Conservation (phyloP, 2,329 filamentous ascomycete genomes). For the Botryotinia narcissicola region DNA sequence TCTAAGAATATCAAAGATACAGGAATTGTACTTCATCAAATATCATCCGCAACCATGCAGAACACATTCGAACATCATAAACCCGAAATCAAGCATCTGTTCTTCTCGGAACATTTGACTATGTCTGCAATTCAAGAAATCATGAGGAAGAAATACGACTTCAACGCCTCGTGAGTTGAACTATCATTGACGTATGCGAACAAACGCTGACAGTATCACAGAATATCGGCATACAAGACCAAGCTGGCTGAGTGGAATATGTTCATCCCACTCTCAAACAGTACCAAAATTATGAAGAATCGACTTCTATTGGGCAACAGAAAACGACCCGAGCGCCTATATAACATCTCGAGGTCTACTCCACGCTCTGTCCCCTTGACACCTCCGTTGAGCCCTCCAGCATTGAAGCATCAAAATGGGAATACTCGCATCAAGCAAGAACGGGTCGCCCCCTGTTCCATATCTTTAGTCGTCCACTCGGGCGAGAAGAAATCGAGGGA, state of each 20-base stretch:
- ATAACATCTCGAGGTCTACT: neutral
- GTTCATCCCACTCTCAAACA: slow-evolving; percentile 10
- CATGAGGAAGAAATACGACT: slow-evolving; percentile 18
- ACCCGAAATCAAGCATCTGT: slow-evolving; percentile 15
- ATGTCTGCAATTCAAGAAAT: slow-evolving; percentile 19
- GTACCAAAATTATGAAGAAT: slow-evolving; percentile 8
- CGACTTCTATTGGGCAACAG: neutral
- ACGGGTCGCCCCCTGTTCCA: neutral
- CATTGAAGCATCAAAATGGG: neutral
- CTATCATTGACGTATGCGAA: neutral
- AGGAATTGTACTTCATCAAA: neutral
- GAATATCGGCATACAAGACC: slow-evolving; percentile 20
- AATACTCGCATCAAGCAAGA: neutral
- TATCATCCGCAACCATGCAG: slow-evolving; percentile 13
- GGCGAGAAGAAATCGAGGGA: neutral
- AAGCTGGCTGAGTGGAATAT: slow-evolving; percentile 21
- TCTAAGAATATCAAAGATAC: neutral
- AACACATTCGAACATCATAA: slow-evolving; percentile 17
- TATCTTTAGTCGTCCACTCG: slow-evolving; percentile 20
- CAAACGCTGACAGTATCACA: neutral
- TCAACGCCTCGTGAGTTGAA: slow-evolving; percentile 15
- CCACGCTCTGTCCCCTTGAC: slow-evolving; percentile 19
- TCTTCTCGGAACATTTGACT: slow-evolving; percentile 11
- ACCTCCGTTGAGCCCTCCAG: slow-evolving; percentile 12
- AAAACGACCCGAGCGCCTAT: slow-evolving; percentile 5